Base-by-base conservation (phyloP, 1,284 basidiomycete genomes). In the Volvariella surrecta region DNA sequence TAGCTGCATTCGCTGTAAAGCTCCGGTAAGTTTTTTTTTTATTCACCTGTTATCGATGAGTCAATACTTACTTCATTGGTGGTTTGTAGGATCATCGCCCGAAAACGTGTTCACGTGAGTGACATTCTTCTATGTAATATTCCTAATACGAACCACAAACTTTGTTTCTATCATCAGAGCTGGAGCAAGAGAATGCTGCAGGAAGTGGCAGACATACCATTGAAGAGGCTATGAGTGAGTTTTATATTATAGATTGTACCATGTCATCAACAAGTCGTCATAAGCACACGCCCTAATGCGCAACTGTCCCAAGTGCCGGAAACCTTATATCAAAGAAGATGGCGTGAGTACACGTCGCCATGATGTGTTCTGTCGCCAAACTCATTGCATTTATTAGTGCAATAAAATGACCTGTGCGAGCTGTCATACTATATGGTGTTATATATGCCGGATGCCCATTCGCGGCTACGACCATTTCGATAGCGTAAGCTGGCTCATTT, bases 171-270 rank as follows among this genome's bases (percentile, higher is more conserved):
- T 15, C 17, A 16, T 17, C 24, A 28, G 24, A 28, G 11, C 11
- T 28, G 11, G 24, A 28, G 11, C 24, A 28, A 28, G 24, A 28
- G 11, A 28, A 28, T 6, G 24, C 24, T 28, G 24, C 24, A 28
- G 24, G 24, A 28, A 28, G 88, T 59, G 80, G 73, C 8, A 72
- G 79, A 40, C 89, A 93, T 63, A 58, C 71, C 0, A 71, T 94
- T 30, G 90, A 93, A 56, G 90, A 94, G 58, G 90, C 89, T 3
- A 92, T 94, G 89, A 87, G 85, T 84, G 52, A 39, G 76, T 52
- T 54, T 4, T 18, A 4, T 9, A 42, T 44, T 32, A n/a, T 10
- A 10, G 43, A 2, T 40, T 15, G 16, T 24, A 30, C 32, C 11
- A 20, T 32, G 35, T 30, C 30, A 37, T 22, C 43, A 20, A 45